phyloP scores from a whole-genome alignment of 352 stramenopile species.

The Phytophthora colocasiae region DNA sequence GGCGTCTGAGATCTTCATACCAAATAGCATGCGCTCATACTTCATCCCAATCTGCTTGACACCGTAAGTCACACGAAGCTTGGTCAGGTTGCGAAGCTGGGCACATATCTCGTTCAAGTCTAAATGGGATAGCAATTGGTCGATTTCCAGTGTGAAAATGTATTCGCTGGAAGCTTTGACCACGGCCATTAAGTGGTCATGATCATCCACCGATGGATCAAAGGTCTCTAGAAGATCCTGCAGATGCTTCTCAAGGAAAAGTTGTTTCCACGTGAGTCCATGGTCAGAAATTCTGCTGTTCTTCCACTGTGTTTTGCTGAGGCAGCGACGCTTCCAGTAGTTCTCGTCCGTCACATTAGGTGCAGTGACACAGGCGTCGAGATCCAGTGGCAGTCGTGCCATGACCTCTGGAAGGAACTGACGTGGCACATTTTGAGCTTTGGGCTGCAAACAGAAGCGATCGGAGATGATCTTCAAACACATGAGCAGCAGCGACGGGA shows the following conservation, averaged over 20 bases:
- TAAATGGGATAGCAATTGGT: conserved; percentile 90
- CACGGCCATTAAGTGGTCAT: conserved; percentile 70
- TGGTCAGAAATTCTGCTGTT: conserved; percentile 92
- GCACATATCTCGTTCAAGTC: conserved; percentile 89
- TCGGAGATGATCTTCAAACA: conserved; percentile 85
- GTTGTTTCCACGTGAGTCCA: conserved; percentile 94
- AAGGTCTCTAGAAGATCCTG: conserved; percentile 86
- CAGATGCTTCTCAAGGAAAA: conserved; percentile 87
- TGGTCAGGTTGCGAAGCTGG: conserved; percentile 90
- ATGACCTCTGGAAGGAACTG: conserved; percentile 89
- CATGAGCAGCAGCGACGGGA: conserved; percentile 72
- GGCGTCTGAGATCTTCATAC: conserved; percentile 95
- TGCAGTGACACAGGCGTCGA: conserved; percentile 82
- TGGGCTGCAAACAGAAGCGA: conserved; percentile 71
- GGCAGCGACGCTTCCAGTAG: conserved; percentile 94
- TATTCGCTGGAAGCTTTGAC: conserved; percentile 86
- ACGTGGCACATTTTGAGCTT: conserved; percentile 74
- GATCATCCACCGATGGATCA: conserved; percentile 56
- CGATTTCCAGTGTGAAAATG: conserved; percentile 91
- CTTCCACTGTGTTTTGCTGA: conserved; percentile 87
- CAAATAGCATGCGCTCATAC: conserved; percentile 95
- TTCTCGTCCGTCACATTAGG: conserved; percentile 92
- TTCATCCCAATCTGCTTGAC: conserved; percentile 95
- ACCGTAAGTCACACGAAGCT: conserved; percentile 86
- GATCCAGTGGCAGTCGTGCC: conserved; percentile 76